Percentiles rank a stretch among this genome's conserved stretches.
phyloP scores from a whole-genome alignment of 2,329 filamentous ascomycete genomes.

The Fusarium compactum region DNA sequence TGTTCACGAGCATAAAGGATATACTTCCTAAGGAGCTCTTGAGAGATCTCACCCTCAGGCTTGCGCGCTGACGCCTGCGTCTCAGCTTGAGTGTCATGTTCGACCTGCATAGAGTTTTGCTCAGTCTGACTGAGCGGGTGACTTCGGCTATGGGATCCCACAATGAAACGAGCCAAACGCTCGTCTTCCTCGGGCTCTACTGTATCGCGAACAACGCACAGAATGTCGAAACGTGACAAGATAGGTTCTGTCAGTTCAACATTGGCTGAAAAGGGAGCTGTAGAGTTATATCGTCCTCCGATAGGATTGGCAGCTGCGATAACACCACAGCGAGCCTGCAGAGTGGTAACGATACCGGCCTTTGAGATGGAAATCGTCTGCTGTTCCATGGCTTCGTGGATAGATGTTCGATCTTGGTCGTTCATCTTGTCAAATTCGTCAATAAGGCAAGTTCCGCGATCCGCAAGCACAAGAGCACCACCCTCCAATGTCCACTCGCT shows the following conservation, averaged over 20 bases:
- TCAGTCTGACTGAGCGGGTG: conserved; percentile 73
- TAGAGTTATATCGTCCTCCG: conserved; percentile 95
- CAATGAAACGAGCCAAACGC: conserved; percentile 91
- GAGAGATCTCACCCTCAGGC: conserved; percentile 79
- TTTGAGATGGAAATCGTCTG: conserved; percentile 99
- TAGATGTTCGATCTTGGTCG: conserved; percentile 96
- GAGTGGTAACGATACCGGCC: conserved; percentile 95
- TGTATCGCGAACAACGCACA: conserved; percentile 95
- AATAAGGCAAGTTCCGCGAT: conserved; percentile 94
- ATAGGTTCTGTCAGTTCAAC: conserved; percentile 98
- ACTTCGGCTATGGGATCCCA: conserved; percentile 91
- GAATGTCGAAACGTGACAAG: conserved; percentile 95
- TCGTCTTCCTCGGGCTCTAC: conserved; percentile 95
- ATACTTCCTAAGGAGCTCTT: conserved; percentile 93
- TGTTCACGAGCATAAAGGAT: conserved; percentile 94
- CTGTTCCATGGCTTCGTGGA: conserved; percentile 99
- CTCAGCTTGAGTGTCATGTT: conserved; percentile 63
- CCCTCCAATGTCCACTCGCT: conserved; percentile 98
- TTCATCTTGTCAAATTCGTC: conserved; percentile 99
- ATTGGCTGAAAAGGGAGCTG: conserved; percentile 94
- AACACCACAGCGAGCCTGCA: conserved; percentile 95
- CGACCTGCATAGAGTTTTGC: conserved; percentile 71
- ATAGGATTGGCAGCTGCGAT: conserved; percentile 97
- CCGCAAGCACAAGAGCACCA: conserved; percentile 92
- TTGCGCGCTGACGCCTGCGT: conserved; percentile 49